These are phyloP conservation scores for Herpomyces periplanetae DNA, from an alignment of 2,329 filamentous ascomycete species.

Conservation along the genomic window DNA sequence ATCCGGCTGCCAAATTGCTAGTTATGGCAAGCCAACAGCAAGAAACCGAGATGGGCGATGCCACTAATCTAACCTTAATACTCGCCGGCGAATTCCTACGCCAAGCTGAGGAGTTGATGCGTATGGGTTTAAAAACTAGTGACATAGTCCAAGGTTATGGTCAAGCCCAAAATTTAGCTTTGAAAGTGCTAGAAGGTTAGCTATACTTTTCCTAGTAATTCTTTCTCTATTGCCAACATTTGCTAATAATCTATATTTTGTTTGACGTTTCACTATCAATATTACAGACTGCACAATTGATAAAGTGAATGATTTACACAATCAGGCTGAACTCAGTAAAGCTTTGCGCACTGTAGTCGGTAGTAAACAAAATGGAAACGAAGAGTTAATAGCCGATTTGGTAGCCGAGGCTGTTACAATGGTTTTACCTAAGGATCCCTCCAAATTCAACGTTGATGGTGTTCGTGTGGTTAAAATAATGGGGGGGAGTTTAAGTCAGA, in stretches of 20 bases:
- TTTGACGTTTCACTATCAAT: slow-evolving; percentile 1
- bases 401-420: slow-evolving; percentile 51
- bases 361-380: slow-evolving; percentile 78
- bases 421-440: slow-evolving; percentile 73
- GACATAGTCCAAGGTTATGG: slow-evolving; percentile 90
- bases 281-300: slow-evolving; percentile 38
- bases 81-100: slow-evolving; percentile 73
- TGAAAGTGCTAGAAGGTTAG: slow-evolving; percentile 36
- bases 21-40: slow-evolving; percentile 98
- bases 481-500: slow-evolving; percentile 80
- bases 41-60: slow-evolving; percentile 94
- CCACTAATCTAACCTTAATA: slow-evolving; percentile 84
- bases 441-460: slow-evolving; percentile 95
- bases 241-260: slow-evolving; percentile 2
- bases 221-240: background rate
- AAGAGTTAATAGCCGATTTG: slow-evolving; percentile 48
- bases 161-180: slow-evolving; percentile 54
- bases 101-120: slow-evolving; percentile 81
- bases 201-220: slow-evolving; percentile 2
- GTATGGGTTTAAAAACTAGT: slow-evolving; percentile 91
- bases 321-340: slow-evolving; percentile 54
- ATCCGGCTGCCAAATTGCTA: slow-evolving; percentile 80
- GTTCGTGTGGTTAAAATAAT: slow-evolving; percentile 98
- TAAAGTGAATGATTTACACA: slow-evolving; percentile 45
- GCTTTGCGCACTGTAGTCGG: slow-evolving; percentile 77